A percentile compares a stretch with the other conserved stretches of the same genome.
Conservation (phyloP, 352 stramenopile genomes). For the Globisporangium emineosum region DNA sequence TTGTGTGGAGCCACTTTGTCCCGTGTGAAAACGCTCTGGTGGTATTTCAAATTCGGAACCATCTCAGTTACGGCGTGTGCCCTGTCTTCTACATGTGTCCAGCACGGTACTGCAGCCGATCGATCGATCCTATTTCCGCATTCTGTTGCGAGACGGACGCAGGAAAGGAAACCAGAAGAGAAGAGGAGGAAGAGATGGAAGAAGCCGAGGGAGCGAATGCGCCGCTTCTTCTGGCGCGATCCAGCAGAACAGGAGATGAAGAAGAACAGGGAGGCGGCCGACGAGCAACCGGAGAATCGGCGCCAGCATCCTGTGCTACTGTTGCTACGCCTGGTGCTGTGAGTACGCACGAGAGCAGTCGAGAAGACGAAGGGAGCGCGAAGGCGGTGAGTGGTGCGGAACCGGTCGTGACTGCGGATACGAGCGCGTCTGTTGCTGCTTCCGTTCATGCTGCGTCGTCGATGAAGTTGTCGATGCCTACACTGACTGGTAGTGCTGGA, state of each 20-base stretch:
- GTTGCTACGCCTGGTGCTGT: neutral
- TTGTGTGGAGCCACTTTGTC: neutral
- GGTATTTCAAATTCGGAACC: neutral
- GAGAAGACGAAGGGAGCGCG: neutral
- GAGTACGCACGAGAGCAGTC: neutral
- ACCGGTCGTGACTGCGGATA: neutral
- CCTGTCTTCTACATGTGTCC: slow-evolving; percentile 11
- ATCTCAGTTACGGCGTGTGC: neutral
- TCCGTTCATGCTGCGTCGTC: neutral
- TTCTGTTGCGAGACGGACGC: neutral
- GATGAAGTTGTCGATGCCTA: neutral
- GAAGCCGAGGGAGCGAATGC: neutral
- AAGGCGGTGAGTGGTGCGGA: slow-evolving; percentile 4
- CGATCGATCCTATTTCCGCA: neutral
- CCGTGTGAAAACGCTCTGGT: neutral
- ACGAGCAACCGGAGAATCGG: neutral
- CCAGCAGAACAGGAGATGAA: neutral
- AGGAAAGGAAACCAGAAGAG: neutral
- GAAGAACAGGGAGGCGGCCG: neutral
- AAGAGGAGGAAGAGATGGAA: neutral
- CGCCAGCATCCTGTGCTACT: neutral
- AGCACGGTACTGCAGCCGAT: neutral
- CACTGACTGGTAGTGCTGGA: no score
- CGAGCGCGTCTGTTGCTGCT: neutral
- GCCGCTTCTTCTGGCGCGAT: neutral